A percentile compares a stretch with the other conserved stretches of the same genome.
phyloP scores from a whole-genome alignment of 2,329 filamentous ascomycete genomes.

The Emergomyces orientalis region DNA sequence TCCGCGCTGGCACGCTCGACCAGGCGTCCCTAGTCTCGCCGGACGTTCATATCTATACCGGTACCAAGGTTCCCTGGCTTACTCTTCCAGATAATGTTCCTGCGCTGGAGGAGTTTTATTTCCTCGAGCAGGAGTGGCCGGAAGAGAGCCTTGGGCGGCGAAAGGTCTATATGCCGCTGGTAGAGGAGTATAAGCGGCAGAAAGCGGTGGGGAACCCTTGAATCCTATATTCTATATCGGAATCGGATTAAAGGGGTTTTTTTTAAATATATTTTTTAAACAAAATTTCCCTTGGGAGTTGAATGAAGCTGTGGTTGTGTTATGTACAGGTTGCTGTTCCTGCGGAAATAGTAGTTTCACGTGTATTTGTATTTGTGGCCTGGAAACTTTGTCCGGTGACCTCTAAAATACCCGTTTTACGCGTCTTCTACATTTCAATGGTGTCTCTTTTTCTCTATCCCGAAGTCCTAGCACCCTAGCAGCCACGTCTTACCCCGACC shows the following conservation, averaged over 20 bases:
- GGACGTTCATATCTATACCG: conserved; percentile 40
- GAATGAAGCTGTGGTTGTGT: no score
- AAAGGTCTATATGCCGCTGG: neutral
- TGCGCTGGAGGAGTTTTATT: conserved; percentile 33
- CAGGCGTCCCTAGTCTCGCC: conserved; percentile 30
- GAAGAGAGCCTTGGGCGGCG: conserved; percentile 27
- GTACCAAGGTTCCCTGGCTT: conserved; percentile 34
- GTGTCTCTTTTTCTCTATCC: no score
- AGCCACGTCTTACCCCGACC: no score
- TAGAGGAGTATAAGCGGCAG: neutral
- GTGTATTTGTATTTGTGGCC: no score
- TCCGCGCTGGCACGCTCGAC: conserved; percentile 42
- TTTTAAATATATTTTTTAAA: no score
- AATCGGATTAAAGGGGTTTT: neutral
- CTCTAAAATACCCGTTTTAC: no score
- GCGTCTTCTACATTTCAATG: no score
- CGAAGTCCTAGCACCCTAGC: no score
- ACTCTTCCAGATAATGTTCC: conserved; percentile 26
- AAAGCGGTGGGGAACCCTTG: neutral
- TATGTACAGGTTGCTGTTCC: no score
- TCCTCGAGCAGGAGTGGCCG: conserved; percentile 26
- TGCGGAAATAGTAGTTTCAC: no score
- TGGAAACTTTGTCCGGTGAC: no score
- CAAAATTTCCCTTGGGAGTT: no score
- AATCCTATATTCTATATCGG: neutral